phyloP scores from a whole-genome alignment of 352 stramenopile species.

The Globisporangium paddicum region DNA sequence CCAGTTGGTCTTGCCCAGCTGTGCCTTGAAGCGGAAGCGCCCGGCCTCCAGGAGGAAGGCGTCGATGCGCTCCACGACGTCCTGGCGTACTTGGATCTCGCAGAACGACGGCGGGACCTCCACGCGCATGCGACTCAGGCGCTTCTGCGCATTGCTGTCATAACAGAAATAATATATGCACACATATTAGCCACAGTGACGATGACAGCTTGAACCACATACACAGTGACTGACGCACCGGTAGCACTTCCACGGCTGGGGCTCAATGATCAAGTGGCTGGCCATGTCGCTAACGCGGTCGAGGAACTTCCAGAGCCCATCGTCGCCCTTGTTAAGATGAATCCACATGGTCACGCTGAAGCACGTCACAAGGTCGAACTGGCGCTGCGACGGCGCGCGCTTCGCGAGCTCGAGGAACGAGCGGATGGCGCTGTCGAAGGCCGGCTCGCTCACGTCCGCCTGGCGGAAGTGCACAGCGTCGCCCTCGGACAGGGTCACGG shows the following conservation, averaged over 20 bases:
- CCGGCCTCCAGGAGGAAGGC: conserved; percentile 47
- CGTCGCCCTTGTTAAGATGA: conserved; percentile 81
- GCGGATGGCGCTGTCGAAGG: conserved; percentile 36
- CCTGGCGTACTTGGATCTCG: conserved; percentile 49
- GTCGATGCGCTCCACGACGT: conserved; percentile 67
- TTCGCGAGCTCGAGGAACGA: conserved; percentile 42
- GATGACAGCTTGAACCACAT: background rate
- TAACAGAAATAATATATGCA: background rate
- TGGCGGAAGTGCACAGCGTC: conserved; percentile 51
- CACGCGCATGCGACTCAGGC: conserved; percentile 46
- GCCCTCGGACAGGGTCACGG: conserved; percentile 16
- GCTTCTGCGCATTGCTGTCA: conserved; percentile 59
- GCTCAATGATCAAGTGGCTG: conserved; percentile 72
- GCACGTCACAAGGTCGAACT: conserved; percentile 70
- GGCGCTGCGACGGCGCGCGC: conserved; percentile 24
- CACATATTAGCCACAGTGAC: background rate
- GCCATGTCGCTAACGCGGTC: conserved; percentile 55
- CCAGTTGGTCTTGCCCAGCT: conserved; percentile 81
- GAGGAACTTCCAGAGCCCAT: conserved; percentile 71
- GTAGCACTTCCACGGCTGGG: conserved; percentile 85
- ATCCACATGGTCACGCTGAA: conserved; percentile 90
- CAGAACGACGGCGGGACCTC: conserved; percentile 53
- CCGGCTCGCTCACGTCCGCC: conserved; percentile 47
- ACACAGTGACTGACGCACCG: conserved; percentile 25
- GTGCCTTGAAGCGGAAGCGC: conserved; percentile 55